A percentile compares a stretch with the other conserved stretches of the same genome.
These are phyloP conservation scores for Biscutella auriculata DNA, from an alignment of 441 rosid genomes.

Conservation along the genomic window DNA sequence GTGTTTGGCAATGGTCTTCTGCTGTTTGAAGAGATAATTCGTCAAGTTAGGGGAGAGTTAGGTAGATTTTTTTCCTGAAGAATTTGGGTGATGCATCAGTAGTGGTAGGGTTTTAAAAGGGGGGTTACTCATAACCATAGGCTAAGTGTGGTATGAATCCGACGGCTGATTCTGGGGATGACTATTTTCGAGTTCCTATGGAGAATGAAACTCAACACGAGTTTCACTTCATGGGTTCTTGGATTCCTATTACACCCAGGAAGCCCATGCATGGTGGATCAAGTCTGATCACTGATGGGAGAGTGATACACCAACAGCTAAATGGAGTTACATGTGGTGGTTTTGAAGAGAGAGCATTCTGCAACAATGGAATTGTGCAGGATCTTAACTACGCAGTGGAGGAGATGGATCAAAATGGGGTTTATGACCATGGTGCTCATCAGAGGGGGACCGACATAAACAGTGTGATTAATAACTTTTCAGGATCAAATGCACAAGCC, in stretches of 20 bases:
- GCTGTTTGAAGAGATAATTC: background rate
- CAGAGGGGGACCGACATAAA: conserved; percentile 16
- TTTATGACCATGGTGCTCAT: conserved; percentile 9
- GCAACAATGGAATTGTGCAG: conserved; percentile 11
- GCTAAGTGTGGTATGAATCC: conserved; percentile 27
- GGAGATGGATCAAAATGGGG: conserved; percentile 11
- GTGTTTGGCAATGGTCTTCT: too few species aligned
- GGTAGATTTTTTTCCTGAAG: too few species aligned
- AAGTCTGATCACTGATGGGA: conserved; percentile 11
- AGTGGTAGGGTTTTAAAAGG: conserved; percentile 10
- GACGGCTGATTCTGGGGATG: conserved; percentile 27
- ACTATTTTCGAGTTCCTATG: conserved; percentile 22
- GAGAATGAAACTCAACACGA: conserved; percentile 26
- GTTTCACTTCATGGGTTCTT: conserved; percentile 26
- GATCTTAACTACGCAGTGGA: too few species aligned
- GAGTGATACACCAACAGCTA: conserved; percentile 27
- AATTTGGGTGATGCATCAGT: background rate
- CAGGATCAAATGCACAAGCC: conserved; percentile 24
- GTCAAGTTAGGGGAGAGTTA: conserved; percentile 8
- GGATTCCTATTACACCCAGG: conserved; percentile 44
- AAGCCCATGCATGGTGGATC: conserved; percentile 33
- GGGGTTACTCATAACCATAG: background rate
- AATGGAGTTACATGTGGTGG: conserved; percentile 24
- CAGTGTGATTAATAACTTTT: conserved; percentile 24
- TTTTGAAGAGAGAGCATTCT: conserved; percentile 20